These are phyloP conservation scores for Umbilicus rupestris DNA, from an alignment of 164 flowering plant genomes.

Conservation along the genomic window DNA sequence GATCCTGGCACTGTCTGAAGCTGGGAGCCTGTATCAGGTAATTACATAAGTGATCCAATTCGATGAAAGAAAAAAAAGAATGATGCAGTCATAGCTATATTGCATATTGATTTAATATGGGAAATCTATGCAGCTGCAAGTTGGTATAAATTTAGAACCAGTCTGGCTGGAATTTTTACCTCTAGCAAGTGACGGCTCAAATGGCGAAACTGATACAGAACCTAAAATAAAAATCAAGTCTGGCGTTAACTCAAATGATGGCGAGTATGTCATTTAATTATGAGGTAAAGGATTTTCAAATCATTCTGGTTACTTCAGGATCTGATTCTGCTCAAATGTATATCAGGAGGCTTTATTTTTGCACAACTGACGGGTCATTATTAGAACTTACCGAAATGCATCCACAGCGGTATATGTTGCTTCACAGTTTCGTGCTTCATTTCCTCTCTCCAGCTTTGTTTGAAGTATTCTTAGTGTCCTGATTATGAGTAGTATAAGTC, in stretches of 20 bases:
- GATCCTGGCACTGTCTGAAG: slow-evolving; percentile 57
- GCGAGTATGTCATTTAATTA: slow-evolving; percentile 28
- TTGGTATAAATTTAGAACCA: slow-evolving; percentile 49
- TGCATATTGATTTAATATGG: background rate
- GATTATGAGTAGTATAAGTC: slow-evolving; percentile 10
- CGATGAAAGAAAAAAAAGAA: background rate
- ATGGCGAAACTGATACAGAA: slow-evolving; percentile 29
- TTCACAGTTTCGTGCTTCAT: too few species aligned
- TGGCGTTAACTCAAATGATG: slow-evolving; percentile 52
- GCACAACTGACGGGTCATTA: slow-evolving; percentile 48
- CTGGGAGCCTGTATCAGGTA: slow-evolving; percentile 72
- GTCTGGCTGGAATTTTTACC: slow-evolving; percentile 50
- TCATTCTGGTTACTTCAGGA: background rate
- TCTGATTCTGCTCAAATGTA: slow-evolving; percentile 12
- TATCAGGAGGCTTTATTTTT: slow-evolving; percentile 57
- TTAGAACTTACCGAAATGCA: slow-evolving; percentile 48
- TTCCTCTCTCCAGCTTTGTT: too few species aligned
- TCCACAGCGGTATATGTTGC: slow-evolving; percentile 36
- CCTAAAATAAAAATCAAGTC: slow-evolving; percentile 31
- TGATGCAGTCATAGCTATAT: background rate
- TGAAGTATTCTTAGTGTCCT: background rate
- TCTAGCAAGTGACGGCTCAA: slow-evolving; percentile 14
- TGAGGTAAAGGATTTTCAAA: background rate
- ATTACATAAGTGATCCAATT: background rate
- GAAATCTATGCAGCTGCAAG: slow-evolving; percentile 38